Base-by-base conservation (phyloP, 179 eudicot genomes). In the Corrigiola litoralis region DNA sequence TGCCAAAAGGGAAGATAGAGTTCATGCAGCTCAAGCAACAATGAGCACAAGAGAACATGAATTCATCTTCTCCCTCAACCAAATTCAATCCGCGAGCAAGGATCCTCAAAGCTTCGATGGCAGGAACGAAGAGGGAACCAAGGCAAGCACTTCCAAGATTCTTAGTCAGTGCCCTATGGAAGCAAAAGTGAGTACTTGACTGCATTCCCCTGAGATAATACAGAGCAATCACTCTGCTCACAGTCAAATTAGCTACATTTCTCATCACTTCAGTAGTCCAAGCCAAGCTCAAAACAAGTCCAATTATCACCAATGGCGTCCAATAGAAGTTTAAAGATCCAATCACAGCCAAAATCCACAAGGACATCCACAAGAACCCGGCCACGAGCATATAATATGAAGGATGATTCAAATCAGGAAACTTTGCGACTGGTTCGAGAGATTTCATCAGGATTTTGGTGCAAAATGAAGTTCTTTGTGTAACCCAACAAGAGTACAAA, bases 1-100 rank as follows among this genome's bases (percentile, higher is more conserved):
- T 92, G 70, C 98, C 98, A 67, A 75, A 75, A 63, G 72, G 77
- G 75, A 92, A 92, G 73, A 92, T 85, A 20, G 88, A 75, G 46
- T 87, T 75, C 98, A 92, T 89, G 68, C 83, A 82, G 2, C 63
- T 80, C 53, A 92, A 84, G 76, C 96, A 87, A 51, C 99, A 94
- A 79, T 89, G 97, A 47, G 99, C 99, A 77, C 99, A 94, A 58
- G 89, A 94, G 70, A 94, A 90, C 97, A 94, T 94, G 87, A 92
- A 94, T 33, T 94, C 99, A 45, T 94, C 99, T 68, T 94, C 99
- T 31, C 99, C 99, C 75, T 90, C 97, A 0, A 94, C 80, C 75
- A 94, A 72, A 79, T 94, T 90, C 77, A 94, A 62, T 1, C 82
- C 95, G 1, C 97, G 82, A 38, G 99, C 96, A 11, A 94, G 66